Base-by-base conservation (phyloP, 192 early-diverging fungal genomes). In the Cetraspora pellucida region DNA sequence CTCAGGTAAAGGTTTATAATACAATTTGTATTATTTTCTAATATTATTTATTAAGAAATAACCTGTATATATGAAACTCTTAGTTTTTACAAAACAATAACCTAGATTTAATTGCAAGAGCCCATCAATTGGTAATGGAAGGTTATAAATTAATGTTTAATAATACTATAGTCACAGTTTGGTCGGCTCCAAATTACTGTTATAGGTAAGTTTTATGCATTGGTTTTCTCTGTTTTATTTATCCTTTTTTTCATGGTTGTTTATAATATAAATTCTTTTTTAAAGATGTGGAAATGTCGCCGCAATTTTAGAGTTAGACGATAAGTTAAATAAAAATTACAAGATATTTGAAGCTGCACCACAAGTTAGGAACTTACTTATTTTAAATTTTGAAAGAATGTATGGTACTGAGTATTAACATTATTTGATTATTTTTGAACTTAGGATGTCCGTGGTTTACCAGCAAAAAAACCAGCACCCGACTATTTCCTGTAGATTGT, bases 181-280 rank as follows among this genome's bases (percentile, higher is more conserved):
- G 98, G 98, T 94, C 92, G 9, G 98, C 98, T 11, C 98, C 98
- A 75, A 99, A 99, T 87, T 99, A 99, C 82, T 99, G 97, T 81
- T 99, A 99, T 78, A 87, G 96, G 88, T 87, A 85, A 46, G n/a
- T n/a, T n/a, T 49, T 3, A 25, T 28, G 6, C 23, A 67, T 19
- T 23, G 19, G 2, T 43, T n/a, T 37, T 2, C 44, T 27, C 17
- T 23, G 8, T 68, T 50, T n/a, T 71, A 44, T 63, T 74, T 79
- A 10, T 27, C n/a, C 13, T 54, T 54, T 30, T 73, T 43, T 23
- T 71, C 58, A n/a, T 72, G 55, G n/a, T 2, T 44, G 13, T 23
- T 23, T 2, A 19, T 65, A 31, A 10, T 17, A 49, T 46, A 37
- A 47, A 57, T 45, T 44, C 6, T 1, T 37, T 28, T 69, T 37